phyloP scores from a whole-genome alignment of 176 grass and related monocot genomes.

The Stipa capillata region DNA sequence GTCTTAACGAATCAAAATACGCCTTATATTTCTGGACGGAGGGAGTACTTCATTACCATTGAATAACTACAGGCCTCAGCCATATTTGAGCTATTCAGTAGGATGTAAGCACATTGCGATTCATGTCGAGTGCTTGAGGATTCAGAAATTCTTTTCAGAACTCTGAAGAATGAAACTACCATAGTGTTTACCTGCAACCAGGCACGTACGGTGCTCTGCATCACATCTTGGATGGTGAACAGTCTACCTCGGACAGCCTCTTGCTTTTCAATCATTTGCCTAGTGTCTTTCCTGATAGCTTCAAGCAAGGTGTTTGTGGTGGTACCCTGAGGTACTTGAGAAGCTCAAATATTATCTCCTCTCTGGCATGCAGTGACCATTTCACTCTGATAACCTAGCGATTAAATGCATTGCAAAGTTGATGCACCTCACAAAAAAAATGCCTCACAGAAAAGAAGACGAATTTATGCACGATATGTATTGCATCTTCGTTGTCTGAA shows the following conservation, averaged over 20 bases:
- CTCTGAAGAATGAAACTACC: background rate
- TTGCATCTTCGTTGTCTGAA: no score
- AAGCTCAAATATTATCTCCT: conserved; percentile 59
- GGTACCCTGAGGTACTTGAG: conserved; percentile 30
- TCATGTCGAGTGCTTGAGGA: background rate
- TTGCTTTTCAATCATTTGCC: conserved; percentile 57
- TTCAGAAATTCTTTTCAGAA: background rate
- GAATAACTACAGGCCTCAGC: background rate
- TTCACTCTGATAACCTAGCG: conserved; percentile 66
- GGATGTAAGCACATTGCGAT: background rate
- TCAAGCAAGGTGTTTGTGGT: conserved; percentile 40
- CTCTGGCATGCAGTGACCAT: conserved; percentile 66
- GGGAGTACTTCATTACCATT: no score
- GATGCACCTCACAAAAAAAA: no score
- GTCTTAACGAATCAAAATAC: no score
- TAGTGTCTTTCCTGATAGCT: conserved; percentile 35
- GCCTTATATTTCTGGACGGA: no score
- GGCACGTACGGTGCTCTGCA: conserved; percentile 54
- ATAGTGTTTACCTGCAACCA: conserved; percentile 41
- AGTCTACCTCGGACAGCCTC: conserved; percentile 45
- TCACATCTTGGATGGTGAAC: conserved; percentile 65
- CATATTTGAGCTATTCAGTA: no score
- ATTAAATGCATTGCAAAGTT: background rate
- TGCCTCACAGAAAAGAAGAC: no score
- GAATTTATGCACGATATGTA: background rate